Evolutionary conservation across 2,329 filamentous ascomycete genomes (phyloP), one percentile per base, ranked within the genome.

Genomic region (Alternaria triticina): DNA sequence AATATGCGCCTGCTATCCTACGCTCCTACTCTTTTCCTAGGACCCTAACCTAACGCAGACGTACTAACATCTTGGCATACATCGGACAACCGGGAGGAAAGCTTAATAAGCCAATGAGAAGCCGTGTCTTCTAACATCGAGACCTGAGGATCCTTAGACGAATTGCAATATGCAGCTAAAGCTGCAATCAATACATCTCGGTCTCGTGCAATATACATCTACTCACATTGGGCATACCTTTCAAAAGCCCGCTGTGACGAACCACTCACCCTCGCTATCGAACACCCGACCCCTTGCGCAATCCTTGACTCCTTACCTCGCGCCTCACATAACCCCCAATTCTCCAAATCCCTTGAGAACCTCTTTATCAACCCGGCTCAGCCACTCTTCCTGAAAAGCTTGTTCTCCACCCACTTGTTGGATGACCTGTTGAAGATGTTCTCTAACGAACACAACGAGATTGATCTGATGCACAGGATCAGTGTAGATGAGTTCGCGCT

Each of bases 281-380:
- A n/a, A 36, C 33, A 36, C 7, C 13, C 33, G 4, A 7, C 12
- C 30, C 27, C 13, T 36, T 36, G 33, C 33, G 1, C 33, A n/a
- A 2, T 5, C 33, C 2, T 36, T 7, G 33, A n/a, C 33, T 36
- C 33, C 33, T n/a, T n/a, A 36, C 33, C 0, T 36, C 13, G 33
- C 33, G 4, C 33, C 33, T 36, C 13, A 79, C 77, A 80, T 79
- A 7, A 80, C 76, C 0, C 78, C 78, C 68, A 80, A 47, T 61
- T 75, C 74, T 1, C 69, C 70, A 69, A 94, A 95, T n/a, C 84
- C 87, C 11, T 83, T 82, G 65, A 95, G 71, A 15, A 94, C 86
- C 62, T 94, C 89, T 69, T 85, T 85, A 77, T 96, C 92, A 25
- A 96, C 91, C 66, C 94, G 91, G n/a, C 84, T 84, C 13, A 89